Base-by-base conservation (phyloP, 2,329 filamentous ascomycete species). In the Exutisphaerella laricina region DNA sequence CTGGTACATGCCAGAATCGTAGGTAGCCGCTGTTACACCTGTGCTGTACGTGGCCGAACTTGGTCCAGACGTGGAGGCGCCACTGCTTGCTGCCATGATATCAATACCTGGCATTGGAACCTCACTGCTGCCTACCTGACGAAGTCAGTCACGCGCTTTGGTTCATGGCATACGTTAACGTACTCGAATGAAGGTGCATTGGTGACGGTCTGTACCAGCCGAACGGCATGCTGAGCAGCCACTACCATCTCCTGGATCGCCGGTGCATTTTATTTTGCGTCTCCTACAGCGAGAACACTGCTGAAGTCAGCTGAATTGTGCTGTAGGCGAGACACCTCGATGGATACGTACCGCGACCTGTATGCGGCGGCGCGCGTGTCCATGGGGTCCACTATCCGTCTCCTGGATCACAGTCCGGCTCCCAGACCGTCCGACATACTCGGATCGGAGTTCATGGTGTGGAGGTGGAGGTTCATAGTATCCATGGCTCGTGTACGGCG, bases 221-320 rank as follows among this genome's bases (percentile, higher is more conserved):
- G 73, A 79, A 58, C 80, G 84, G 70, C 90, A 97, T 64, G 89
- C 94, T 8, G 76, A 72, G 66, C 90, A 97, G n/a, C 82, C 80
- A 28, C 72, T 68, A n/a, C 84, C 84, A 58, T 83, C 79, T 22
- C 84, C 85, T 23, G 76, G 73, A 61, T 95, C 88, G 31, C 90
- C 90, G 58, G 85, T 94, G 69, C 90, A 97, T 55, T 87, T 84
- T 57, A 97, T 97, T 72, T 97, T 97, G 46, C 90, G 79, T 69
- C 90, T 89, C 48, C 90, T 80, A 66, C 90, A 97, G 54, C 90
- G 80, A 25, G 80, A 79, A 64, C 90, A 97, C 90, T 96, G 52
- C 4, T 22, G n/a, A 39, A 22, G 41, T 46, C 42, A 57, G 46
- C 25, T 13, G 13, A 41, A 22, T n/a, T 20, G 16, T 16, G 7